These are phyloP conservation scores for Daldinia caldariorum DNA, from an alignment of 495 filamentous ascomycete genomes.

Conservation along the genomic window DNA sequence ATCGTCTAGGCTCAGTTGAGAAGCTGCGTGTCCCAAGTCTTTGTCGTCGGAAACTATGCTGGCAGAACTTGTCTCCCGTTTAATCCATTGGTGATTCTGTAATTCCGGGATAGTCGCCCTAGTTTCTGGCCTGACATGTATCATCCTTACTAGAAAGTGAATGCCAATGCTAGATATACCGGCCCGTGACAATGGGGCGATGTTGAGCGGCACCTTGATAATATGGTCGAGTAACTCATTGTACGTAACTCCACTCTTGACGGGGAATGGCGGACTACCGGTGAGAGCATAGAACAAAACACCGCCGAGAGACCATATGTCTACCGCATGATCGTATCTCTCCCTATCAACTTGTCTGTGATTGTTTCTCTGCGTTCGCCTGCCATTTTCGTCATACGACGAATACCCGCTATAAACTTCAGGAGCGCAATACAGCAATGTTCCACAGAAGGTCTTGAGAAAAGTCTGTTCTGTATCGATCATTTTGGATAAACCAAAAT, in stretches of 20 bases:
- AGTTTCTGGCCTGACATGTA: constrained; percentile 73
- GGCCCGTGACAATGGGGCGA: constrained; percentile 61
- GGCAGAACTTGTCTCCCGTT: constrained; percentile 51
- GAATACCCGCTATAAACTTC: constrained; percentile 91
- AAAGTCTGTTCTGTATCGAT: constrained; percentile 88
- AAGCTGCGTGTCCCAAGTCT: constrained; percentile 65
- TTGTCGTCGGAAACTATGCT: constrained; percentile 63
- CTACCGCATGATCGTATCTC: constrained; percentile 87
- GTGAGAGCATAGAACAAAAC: constrained; percentile 86
- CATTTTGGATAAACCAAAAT: constrained; percentile 95
- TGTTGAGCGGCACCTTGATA: constrained; percentile 76
- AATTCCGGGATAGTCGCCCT: constrained; percentile 73
- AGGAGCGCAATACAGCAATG: constrained; percentile 92
- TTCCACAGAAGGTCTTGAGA: constrained; percentile 95
- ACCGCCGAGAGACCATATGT: constrained; percentile 93
- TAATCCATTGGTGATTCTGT: constrained; percentile 74
- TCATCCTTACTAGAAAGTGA: constrained; percentile 77
- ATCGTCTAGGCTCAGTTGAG: constrained; percentile 73
- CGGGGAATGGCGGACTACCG: constrained; percentile 79
- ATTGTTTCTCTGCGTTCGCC: constrained; percentile 54
- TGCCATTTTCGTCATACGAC: constrained; percentile 61
- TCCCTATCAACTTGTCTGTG: constrained; percentile 51
- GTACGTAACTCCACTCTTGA: constrained; percentile 62
- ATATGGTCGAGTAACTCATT: constrained; percentile 81
- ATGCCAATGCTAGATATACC: constrained; percentile 72